A percentile compares a stretch with the other conserved stretches of the same genome.
Conservation (phyloP, 768 basidiomycete genomes). For the Pleurotus eryngii region DNA sequence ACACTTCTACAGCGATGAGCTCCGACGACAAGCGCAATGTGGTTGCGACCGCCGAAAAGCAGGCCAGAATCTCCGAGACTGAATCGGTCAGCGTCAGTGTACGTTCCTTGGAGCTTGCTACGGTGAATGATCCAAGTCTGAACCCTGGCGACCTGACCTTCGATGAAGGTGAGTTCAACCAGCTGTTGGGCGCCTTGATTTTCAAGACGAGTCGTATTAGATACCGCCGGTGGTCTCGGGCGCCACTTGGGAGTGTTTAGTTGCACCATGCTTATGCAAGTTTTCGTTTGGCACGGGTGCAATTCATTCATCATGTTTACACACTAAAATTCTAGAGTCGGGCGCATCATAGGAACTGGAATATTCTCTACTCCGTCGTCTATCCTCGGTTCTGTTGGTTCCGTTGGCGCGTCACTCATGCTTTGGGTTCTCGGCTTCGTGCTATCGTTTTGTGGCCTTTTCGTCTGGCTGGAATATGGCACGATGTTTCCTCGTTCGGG, state of each 20-base stretch:
- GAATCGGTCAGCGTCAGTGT: not conserved
- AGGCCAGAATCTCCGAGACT: not conserved
- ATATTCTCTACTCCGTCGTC: slow-evolving; percentile 63
- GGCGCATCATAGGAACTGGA: slow-evolving; percentile 60
- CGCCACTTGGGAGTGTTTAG: slow-evolving; percentile 54
- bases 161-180: slow-evolving; percentile 40
- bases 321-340: slow-evolving; percentile 27
- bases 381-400: slow-evolving; percentile 53
- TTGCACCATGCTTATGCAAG: slow-evolving; percentile 55
- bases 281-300: not conserved
- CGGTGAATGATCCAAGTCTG: slow-evolving; percentile 2
- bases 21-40: no score
- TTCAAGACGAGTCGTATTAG: slow-evolving; percentile 20
- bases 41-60: no score
- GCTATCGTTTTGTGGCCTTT: slow-evolving; percentile 55
- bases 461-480: slow-evolving; percentile 63
- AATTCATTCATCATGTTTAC: no score
- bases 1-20: no score
- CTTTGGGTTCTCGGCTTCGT: slow-evolving; percentile 62
- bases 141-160: slow-evolving; percentile 44
- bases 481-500: slow-evolving; percentile 63
- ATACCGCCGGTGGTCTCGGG: slow-evolving; percentile 53
- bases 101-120: not conserved
- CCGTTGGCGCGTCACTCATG: slow-evolving; percentile 60
- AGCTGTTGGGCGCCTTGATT: not conserved